These are phyloP conservation scores for Delitschia confertaspora DNA, from an alignment of 495 filamentous ascomycete genomes.

Conservation along the genomic window DNA sequence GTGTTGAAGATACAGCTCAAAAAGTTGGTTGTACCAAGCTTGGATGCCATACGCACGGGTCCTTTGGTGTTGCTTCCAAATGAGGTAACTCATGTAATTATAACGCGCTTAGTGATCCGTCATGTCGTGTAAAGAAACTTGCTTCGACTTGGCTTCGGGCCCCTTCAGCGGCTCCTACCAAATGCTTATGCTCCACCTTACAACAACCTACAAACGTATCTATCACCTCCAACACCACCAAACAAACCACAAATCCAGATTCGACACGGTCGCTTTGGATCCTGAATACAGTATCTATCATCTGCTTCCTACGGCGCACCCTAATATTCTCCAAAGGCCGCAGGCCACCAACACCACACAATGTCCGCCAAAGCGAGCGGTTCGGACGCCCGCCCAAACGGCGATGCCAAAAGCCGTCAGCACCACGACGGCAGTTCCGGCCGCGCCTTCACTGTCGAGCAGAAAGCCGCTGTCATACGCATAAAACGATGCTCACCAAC, in stretches of 20 bases:
- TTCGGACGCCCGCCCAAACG: slow-evolving; percentile 50
- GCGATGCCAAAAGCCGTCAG: slow-evolving; percentile 61
- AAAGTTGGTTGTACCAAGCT: too few species aligned
- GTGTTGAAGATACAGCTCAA: too few species aligned
- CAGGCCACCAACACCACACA: slow-evolving; percentile 20
- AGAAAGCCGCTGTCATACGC: slow-evolving; percentile 79
- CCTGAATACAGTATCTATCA: too few species aligned
- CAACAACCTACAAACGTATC: not conserved
- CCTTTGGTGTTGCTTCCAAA: too few species aligned
- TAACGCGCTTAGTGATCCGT: too few species aligned
- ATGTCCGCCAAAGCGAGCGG: slow-evolving; percentile 78
- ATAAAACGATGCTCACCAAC: slow-evolving; percentile 76
- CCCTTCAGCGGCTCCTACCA: too few species aligned
- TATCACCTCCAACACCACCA: not conserved
- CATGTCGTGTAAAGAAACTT: too few species aligned
- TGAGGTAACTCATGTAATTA: too few species aligned
- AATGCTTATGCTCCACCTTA: not conserved
- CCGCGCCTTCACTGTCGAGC: slow-evolving; percentile 78
- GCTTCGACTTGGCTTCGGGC: too few species aligned
- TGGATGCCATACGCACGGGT: too few species aligned
- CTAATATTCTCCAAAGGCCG: slow-evolving; percentile 4
- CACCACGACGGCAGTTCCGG: slow-evolving; percentile 94
- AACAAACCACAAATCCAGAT: not conserved
- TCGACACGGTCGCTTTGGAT: too few species aligned
- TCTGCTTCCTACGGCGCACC: not conserved